Evolutionary conservation across 2,329 filamentous ascomycete genomes (phyloP).

Genomic region (Xylaria sp.): DNA sequence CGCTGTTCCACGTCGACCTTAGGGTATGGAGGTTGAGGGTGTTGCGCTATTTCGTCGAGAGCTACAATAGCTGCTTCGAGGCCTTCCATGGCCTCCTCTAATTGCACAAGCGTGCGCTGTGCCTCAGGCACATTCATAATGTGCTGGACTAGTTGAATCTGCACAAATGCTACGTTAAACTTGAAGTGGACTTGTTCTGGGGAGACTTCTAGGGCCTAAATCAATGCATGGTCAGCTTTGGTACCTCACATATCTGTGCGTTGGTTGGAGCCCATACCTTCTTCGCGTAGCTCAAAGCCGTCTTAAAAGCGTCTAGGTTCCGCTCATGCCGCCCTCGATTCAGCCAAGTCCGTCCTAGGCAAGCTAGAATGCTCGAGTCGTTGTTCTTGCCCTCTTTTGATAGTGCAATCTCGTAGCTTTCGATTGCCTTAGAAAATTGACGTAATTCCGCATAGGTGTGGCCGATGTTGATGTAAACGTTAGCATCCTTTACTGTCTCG

Average conservation of each 20-base stretch:
- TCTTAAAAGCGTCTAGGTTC: conserved; percentile 62
- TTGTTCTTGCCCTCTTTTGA: conserved; percentile 75
- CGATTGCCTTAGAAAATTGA: conserved; percentile 90
- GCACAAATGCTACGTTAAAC: conserved; percentile 98
- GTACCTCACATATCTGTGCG: neutral
- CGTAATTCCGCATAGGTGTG: conserved; percentile 90
- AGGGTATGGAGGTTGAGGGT: conserved; percentile 81
- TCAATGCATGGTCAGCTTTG: conserved; percentile 33
- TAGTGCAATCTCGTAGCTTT: conserved; percentile 89
- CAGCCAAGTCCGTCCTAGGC: conserved; percentile 86
- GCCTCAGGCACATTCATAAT: conserved; percentile 77
- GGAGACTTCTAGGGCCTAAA: conserved; percentile 73
- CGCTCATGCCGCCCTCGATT: conserved; percentile 72
- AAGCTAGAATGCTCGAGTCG: conserved; percentile 81
- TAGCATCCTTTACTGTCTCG: conserved; percentile 86
- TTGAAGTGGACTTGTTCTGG: conserved; percentile 89
- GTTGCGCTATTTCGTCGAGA: conserved; percentile 66
- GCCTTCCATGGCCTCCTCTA: conserved; percentile 79
- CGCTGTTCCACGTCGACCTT: conserved; percentile 90
- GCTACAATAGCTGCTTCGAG: conserved; percentile 84
- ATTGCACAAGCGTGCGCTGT: conserved; percentile 77
- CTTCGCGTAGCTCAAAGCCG: conserved; percentile 65
- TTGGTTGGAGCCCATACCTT: conserved; percentile 54
- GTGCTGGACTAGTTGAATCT: conserved; percentile 88
- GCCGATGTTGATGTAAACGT: conserved; percentile 90